Conservation (phyloP, 208 protist species). For the Phytomonas serpens region DNA sequence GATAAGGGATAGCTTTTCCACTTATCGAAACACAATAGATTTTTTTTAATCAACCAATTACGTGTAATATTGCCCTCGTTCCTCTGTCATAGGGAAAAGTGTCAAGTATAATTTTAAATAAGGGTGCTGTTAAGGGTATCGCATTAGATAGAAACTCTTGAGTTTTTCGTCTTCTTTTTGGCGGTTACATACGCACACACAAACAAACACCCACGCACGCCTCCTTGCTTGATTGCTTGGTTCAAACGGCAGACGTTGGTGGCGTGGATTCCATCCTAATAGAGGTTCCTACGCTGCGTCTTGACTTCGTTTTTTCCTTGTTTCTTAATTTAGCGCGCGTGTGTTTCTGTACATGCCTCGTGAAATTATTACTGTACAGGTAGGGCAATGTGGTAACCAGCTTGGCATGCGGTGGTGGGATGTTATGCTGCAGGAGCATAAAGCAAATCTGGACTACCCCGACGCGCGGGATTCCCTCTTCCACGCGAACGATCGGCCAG, state of each 20-base stretch:
- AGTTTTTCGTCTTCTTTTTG: not conserved
- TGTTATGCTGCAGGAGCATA: conserved; percentile 93
- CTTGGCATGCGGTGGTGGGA: conserved; percentile 94
- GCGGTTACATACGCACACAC: not conserved
- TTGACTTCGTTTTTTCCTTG: not conserved
- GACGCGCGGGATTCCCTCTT: conserved; percentile 80
- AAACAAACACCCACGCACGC: not conserved
- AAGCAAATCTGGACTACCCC: conserved; percentile 53
- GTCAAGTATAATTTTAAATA: not conserved
- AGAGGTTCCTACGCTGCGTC: not conserved
- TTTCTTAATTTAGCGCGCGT: not conserved
- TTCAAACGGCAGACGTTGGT: not conserved
- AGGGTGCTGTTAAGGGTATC: not conserved
- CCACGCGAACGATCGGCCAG: not conserved
- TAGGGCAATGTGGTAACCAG: conserved; percentile 94
- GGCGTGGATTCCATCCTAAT: not conserved
- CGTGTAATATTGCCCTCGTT: not conserved
- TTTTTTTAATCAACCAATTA: not conserved
- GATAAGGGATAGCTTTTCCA: not conserved
- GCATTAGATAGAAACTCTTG: not conserved
- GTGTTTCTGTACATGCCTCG: conserved; percentile 54
- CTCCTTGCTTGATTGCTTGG: not conserved
- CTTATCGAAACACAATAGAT: not conserved
- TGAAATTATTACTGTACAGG: conserved; percentile 87
- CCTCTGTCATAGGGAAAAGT: not conserved